Percentiles rank a stretch among this genome's conserved stretches.
Evolutionary conservation across 495 filamentous ascomycete species (phyloP).

Genomic region (Penicillium canescens): DNA sequence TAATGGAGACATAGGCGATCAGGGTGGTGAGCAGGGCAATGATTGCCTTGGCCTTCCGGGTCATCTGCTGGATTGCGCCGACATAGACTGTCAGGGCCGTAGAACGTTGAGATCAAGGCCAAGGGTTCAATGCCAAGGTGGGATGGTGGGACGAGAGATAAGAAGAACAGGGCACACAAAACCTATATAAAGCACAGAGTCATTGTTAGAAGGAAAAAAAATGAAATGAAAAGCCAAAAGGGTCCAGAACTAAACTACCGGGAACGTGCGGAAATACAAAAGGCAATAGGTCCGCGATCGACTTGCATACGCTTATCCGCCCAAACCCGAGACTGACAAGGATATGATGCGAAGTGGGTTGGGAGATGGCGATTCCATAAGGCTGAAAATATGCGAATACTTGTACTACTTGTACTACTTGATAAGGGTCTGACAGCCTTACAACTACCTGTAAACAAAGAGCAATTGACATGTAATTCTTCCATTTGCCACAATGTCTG

Average conservation of each 20-base stretch:
- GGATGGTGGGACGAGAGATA: constrained; percentile 17
- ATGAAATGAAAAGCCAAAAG: background rate
- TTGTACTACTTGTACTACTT: background rate
- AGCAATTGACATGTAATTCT: background rate
- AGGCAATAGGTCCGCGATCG: constrained; percentile 3
- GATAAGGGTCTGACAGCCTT: background rate
- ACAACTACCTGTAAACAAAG: background rate
- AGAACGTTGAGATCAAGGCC: constrained; percentile 11
- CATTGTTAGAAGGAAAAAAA: constrained; percentile 12
- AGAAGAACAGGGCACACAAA: constrained; percentile 15
- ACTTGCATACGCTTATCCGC: constrained; percentile 3
- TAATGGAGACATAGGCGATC: constrained; percentile 48
- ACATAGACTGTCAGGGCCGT: constrained; percentile 21
- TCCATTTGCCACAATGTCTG: background rate
- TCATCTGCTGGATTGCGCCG: constrained; percentile 40
- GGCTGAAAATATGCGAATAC: background rate
- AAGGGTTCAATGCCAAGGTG: constrained; percentile 22
- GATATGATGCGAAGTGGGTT: background rate
- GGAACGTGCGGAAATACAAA: constrained; percentile 29
- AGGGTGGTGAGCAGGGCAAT: constrained; percentile 43
- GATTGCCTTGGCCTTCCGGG: constrained; percentile 37
- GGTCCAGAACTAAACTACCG: constrained; percentile 22
- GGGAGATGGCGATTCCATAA: background rate
- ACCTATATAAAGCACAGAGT: constrained; percentile 18
- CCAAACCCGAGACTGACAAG: background rate